These are phyloP conservation scores for Castanopsis chinensis DNA, from an alignment of 306 rosid species.

Conservation along the genomic window DNA sequence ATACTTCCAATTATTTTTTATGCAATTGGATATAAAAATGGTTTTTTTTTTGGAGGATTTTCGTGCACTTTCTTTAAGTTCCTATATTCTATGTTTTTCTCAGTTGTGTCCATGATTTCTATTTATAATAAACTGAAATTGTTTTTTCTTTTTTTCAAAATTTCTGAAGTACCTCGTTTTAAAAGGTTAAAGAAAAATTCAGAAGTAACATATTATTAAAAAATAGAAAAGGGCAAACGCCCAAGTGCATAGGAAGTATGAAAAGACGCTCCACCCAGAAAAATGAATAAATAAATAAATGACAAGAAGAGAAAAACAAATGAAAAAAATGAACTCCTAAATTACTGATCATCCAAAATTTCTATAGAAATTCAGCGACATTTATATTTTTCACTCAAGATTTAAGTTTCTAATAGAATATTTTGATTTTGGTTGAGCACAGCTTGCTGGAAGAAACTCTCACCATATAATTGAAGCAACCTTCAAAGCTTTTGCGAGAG, in stretches of 20 bases:
- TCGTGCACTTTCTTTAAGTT: neutral
- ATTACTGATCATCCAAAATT: neutral
- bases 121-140: no score
- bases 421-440: constrained; percentile 27
- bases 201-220: no score
- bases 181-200: no score
- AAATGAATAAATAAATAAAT: neutral
- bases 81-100: neutral
- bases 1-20: neutral
- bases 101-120: no score
- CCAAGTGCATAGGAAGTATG: neutral
- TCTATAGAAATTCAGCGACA: neutral
- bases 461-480: constrained; percentile 98
- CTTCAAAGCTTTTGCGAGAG: constrained; percentile 95
- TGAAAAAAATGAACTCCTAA: neutral
- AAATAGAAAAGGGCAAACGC: no score
- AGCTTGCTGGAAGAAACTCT: no score
- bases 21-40: neutral
- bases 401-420: constrained; percentile 11
- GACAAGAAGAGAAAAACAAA: neutral
- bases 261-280: neutral
- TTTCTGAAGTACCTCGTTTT: no score
- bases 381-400: constrained; percentile 12
- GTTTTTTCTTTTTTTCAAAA: no score
- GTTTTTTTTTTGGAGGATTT: neutral